phyloP scores from a whole-genome alignment of 75 land plant species.

The Larix kaempferi region DNA sequence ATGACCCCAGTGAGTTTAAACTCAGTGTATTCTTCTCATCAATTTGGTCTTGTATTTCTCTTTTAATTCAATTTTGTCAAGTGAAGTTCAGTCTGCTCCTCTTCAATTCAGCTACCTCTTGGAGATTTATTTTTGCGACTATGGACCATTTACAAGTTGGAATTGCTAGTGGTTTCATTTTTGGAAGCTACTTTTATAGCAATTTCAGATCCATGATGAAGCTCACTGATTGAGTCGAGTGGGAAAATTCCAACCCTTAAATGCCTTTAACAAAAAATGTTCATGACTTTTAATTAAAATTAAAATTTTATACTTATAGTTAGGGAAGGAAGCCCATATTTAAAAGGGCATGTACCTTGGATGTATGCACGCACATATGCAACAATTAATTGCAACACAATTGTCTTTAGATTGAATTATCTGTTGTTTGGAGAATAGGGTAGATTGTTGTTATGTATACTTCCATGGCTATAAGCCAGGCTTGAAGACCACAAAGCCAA shows the following conservation, averaged over 20 bases:
- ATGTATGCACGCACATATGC: not conserved
- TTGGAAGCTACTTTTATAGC: too few relatives aligned
- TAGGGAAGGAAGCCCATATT: not conserved
- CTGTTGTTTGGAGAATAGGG: not conserved
- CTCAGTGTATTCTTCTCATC: not conserved
- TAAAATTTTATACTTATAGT: not conserved
- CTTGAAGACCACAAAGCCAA: not conserved
- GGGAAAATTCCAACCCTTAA: not conserved
- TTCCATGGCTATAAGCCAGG: not conserved
- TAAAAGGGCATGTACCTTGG: not conserved
- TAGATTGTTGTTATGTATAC: not conserved
- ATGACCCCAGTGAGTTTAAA: not conserved
- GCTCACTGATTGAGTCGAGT: too few relatives aligned
- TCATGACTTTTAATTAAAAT: not conserved
- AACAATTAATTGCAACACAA: not conserved
- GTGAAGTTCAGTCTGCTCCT: not conserved
- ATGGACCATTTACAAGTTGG: not conserved
- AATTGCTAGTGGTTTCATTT: not conserved
- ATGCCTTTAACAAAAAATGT: not conserved
- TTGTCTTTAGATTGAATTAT: not conserved
- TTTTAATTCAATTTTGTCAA: not conserved
- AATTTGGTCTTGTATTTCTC: not conserved
- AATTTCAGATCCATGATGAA: too few relatives aligned
- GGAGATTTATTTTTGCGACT: not conserved
- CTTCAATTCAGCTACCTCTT: not conserved